A percentile compares a stretch with the other conserved stretches of the same genome.
phyloP scores from a whole-genome alignment of 306 rosid species.

The Corylus americana region DNA sequence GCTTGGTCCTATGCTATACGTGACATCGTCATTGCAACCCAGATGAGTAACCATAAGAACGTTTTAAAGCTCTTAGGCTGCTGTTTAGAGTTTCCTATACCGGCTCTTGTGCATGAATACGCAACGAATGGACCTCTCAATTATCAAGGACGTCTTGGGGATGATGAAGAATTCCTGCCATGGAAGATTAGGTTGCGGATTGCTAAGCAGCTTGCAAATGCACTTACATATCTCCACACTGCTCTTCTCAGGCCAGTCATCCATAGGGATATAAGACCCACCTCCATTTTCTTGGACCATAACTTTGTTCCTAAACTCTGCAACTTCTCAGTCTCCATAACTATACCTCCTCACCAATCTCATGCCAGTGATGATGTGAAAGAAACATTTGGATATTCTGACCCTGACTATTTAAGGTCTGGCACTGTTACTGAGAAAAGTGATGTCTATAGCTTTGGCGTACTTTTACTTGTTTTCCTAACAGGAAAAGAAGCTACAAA shows the following conservation, averaged over 20 bases:
- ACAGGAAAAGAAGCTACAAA: too few relatives aligned
- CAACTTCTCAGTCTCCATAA: neutral
- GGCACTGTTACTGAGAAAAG: neutral
- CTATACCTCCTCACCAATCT: neutral
- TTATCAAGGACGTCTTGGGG: too few relatives aligned
- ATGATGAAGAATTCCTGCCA: too few relatives aligned
- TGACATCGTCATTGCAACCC: neutral
- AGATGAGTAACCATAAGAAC: neutral
- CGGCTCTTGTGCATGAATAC: too few relatives aligned
- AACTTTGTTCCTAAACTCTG: neutral
- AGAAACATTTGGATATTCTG: neutral
- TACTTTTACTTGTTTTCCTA: rapidly evolving
- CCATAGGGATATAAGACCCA: too few relatives aligned
- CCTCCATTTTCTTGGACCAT: neutral
- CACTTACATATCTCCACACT: too few relatives aligned
- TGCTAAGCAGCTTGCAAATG: too few relatives aligned
- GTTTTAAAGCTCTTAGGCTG: neutral
- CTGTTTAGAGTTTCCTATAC: neutral
- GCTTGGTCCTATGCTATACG: neutral
- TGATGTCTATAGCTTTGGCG: slow-evolving; percentile 7
- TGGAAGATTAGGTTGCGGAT: too few relatives aligned
- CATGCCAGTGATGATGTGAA: neutral
- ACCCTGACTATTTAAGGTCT: neutral
- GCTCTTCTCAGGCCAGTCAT: too few relatives aligned
- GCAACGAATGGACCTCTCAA: too few relatives aligned